Evolutionary conservation across 139 green algal genomes (phyloP), one percentile per base, ranked within the genome.

Genomic region (Penium margaritaceum): DNA sequence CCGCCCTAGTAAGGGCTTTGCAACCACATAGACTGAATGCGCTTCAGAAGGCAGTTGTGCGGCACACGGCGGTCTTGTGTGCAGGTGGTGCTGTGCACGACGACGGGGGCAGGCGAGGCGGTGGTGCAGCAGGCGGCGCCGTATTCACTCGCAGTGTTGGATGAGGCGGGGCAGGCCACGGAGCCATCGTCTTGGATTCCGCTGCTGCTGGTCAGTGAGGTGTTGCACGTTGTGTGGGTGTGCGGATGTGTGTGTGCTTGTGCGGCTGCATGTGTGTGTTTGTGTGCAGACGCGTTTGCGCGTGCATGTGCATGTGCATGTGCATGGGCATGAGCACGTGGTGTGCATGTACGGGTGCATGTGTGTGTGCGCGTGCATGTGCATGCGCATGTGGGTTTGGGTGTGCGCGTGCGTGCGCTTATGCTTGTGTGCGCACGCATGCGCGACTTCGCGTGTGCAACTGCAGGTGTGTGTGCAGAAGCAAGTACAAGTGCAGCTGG

Each of bases 81-180:
- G n/a, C n/a, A 83, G 15, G 80, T 85, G 12, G 72, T 85, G 9
- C 78, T 84, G 6, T 72, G 65, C 43, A 85, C 80, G 35, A 70
- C 39, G 12, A 67, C 65, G 14, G 77, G 77, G 7, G 77, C 80
- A 21, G 80, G 62, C 17, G 68, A 74, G 17, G 15, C 17, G 17
- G 15, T 76, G 1, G 30, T 85, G 7, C 60, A 76, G 47, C 61
- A 69, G 15, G 44, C 63, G 37, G 44, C 57, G 24, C 24, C 63
- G 24, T 86, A 85, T 46, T 79, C 83, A 39, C n/a, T 84, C 4
- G 73, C 77, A 27, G 58, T 86, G 17, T 7, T 86, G n/a, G 81
- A 86, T 36, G 81, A 86, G 60, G 81, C 81, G 7, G 79, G 53
- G 30, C 81, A 86, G 30, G 79, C 81, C 38, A 84, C 72, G 0